Percentiles rank a stretch among this genome's conserved stretches.
phyloP scores from a whole-genome alignment of 1,284 basidiomycete genomes.

The Singerocomus rubriflavus region DNA sequence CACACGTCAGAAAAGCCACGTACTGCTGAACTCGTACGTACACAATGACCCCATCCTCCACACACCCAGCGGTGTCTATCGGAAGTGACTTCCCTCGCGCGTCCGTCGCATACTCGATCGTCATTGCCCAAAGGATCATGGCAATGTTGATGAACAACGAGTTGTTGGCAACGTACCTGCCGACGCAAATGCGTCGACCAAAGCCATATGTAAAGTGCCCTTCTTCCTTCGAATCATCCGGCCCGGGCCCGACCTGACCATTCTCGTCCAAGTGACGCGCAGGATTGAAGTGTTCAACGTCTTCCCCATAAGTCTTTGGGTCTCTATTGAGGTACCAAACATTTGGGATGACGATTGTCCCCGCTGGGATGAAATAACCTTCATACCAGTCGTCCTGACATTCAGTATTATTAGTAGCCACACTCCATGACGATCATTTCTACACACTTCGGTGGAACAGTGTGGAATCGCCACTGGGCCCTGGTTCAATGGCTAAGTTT shows the following conservation, averaged over 20 bases:
- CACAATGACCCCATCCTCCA: too few relatives aligned
- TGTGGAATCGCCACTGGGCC: constrained; percentile 6
- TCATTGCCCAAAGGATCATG: constrained; percentile 8
- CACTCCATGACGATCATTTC: accelerated
- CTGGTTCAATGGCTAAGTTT: background rate
- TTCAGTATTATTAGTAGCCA: background rate
- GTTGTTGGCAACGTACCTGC: constrained; percentile 19
- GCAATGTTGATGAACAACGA: constrained; percentile 19
- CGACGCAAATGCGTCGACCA: too few relatives aligned
- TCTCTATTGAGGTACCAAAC: too few relatives aligned
- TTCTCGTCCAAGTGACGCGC: constrained; percentile 3
- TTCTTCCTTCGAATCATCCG: too few relatives aligned
- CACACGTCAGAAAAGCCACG: too few relatives aligned
- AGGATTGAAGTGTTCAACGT: constrained; percentile 11
- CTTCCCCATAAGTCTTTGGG: constrained; percentile 9
- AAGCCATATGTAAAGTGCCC: too few relatives aligned
- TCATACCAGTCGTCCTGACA: constrained; percentile 14
- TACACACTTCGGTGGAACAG: too few relatives aligned
- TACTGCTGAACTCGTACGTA: too few relatives aligned
- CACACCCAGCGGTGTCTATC: too few relatives aligned
- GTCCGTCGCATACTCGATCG: too few relatives aligned
- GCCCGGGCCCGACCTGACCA: too few relatives aligned
- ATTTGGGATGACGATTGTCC: constrained; percentile 15
- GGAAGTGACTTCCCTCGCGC: too few relatives aligned
- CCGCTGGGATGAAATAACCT: constrained; percentile 18